Percentiles rank a stretch among this genome's conserved stretches.
Conservation (phyloP, 352 stramenopile genomes). For the Phytophthora nicotianae region DNA sequence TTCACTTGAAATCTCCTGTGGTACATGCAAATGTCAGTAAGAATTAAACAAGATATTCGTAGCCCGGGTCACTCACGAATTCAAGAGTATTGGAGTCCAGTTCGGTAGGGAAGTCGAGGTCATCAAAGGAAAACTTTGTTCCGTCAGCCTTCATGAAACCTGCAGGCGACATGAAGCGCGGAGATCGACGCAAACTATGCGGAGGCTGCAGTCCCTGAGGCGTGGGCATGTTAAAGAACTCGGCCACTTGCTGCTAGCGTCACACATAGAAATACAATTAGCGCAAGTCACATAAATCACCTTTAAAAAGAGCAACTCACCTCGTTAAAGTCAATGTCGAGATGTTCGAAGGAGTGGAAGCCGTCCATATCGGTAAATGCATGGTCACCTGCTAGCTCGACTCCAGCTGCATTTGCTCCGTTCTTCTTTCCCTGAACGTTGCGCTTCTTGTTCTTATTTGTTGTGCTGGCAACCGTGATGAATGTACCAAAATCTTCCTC, state of each 20-base stretch:
- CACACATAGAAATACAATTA: conserved; percentile 7
- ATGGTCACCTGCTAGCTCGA: conserved; percentile 23
- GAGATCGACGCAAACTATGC: conserved; percentile 76
- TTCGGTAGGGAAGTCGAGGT: conserved; percentile 76
- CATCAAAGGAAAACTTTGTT: conserved; percentile 88
- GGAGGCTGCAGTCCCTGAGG: conserved; percentile 62
- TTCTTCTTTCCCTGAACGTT: conserved; percentile 37
- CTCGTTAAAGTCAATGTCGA: conserved; percentile 90
- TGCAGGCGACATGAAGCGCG: conserved; percentile 69
- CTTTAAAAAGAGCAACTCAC: conserved; percentile 23
- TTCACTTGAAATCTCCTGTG: conserved; percentile 74
- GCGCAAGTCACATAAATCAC: conserved; percentile 4
- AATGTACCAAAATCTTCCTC: conserved; percentile 47
- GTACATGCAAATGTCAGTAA: conserved; percentile 12
- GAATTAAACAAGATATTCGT: neutral
- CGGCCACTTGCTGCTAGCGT: conserved; percentile 69
- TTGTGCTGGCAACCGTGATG: conserved; percentile 34
- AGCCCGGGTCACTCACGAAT: conserved; percentile 61
- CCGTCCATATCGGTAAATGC: conserved; percentile 63
- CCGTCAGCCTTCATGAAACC: conserved; percentile 74
- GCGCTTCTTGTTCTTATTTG: conserved; percentile 73
- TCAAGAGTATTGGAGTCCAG: conserved; percentile 75
- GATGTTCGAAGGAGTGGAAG: conserved; percentile 79
- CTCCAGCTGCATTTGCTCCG: conserved; percentile 2
- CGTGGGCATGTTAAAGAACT: conserved; percentile 83